These are phyloP conservation scores for Beta lomatogona DNA, from an alignment of 179 eudicot genomes.

Conservation along the genomic window DNA sequence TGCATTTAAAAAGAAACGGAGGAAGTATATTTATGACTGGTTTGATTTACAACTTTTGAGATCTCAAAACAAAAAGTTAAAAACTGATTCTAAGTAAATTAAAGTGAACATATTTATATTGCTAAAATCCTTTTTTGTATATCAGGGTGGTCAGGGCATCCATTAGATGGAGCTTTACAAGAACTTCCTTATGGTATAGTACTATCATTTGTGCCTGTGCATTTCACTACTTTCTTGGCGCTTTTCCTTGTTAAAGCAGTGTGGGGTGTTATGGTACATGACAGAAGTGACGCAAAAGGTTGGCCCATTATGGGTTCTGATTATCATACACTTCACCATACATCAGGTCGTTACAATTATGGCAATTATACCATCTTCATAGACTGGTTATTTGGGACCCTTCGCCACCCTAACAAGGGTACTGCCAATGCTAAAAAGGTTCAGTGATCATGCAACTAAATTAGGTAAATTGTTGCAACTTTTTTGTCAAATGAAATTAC, in stretches of 20 bases:
- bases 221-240: conserved; percentile 3
- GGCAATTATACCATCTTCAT: conserved; percentile 17
- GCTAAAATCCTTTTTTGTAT: background rate
- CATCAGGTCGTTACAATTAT: conserved; percentile 11
- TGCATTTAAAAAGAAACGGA: too few species aligned
- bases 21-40: too few species aligned
- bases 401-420: conserved; percentile 1
- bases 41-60: too few species aligned
- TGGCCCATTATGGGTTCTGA: conserved; percentile 29
- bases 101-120: too few species aligned
- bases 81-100: too few species aligned
- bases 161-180: conserved; percentile 19
- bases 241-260: conserved; percentile 11
- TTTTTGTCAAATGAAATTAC: too few species aligned
- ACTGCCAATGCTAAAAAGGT: background rate
- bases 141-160: conserved; percentile 24
- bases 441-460: background rate
- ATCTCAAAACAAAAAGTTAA: too few species aligned
- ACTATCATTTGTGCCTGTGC: background rate
- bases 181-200: conserved; percentile 16
- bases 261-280: conserved; percentile 25
- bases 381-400: conserved; percentile 24
- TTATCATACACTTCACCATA: conserved; percentile 27
- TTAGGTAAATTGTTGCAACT: too few species aligned
- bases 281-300: background rate